Conservation (phyloP, 2,329 filamentous ascomycete genomes). For the Tolypocladium ophioglossoides region DNA sequence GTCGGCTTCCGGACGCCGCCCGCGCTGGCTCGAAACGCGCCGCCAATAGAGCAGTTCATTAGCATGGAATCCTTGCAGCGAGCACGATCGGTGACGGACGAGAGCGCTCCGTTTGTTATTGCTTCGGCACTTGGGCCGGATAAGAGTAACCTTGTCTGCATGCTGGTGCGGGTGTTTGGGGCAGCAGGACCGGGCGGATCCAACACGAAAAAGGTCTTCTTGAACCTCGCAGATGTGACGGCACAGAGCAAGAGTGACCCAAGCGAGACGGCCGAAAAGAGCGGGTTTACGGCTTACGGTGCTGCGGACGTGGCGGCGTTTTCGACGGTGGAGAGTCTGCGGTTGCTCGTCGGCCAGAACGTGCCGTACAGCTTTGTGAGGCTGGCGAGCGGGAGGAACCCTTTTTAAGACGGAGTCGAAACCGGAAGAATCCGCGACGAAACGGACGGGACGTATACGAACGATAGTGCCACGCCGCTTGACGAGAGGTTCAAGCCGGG, state of each 20-base stretch:
- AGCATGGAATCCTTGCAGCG: constrained; percentile 53
- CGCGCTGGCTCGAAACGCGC: constrained; percentile 47
- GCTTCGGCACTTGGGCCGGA: constrained; percentile 70
- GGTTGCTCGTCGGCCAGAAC: constrained; percentile 73
- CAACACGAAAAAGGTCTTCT: constrained; percentile 57
- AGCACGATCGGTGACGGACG: constrained; percentile 36
- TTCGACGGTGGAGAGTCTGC: constrained; percentile 71
- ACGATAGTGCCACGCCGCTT: no score
- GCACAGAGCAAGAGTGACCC: constrained; percentile 52
- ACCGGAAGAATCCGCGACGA: neutral
- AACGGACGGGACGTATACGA: neutral
- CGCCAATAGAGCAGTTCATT: constrained; percentile 71
- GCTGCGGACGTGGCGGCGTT: constrained; percentile 73
- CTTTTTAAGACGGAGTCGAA: constrained; percentile 25
- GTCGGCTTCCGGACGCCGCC: constrained; percentile 64
- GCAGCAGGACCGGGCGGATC: constrained; percentile 19
- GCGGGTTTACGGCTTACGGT: constrained; percentile 71
- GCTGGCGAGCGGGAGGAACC: constrained; percentile 47
- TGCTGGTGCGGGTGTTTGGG: constrained; percentile 65
- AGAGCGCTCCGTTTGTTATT: constrained; percentile 63
- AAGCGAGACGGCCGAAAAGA: constrained; percentile 56
- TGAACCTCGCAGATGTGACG: constrained; percentile 60
- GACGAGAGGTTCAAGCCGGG: no score
- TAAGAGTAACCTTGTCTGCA: constrained; percentile 68
- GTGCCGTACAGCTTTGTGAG: constrained; percentile 82